Evolutionary conservation across 805 yeast species (phyloP).

Genomic region (Candida hispaniensis): DNA sequence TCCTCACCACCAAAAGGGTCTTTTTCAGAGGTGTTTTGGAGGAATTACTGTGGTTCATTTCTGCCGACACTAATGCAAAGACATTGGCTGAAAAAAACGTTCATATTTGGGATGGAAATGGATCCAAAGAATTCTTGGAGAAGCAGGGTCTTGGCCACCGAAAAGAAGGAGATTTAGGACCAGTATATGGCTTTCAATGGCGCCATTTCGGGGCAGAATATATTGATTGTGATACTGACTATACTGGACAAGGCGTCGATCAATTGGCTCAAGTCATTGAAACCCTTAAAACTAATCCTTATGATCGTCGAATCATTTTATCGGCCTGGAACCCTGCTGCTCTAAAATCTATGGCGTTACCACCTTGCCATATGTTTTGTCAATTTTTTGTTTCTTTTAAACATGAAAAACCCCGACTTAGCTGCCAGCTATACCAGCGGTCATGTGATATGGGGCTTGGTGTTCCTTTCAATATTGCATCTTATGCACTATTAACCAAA

Average conservation of each 20-base stretch:
- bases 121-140: conserved; percentile 84
- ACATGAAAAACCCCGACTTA: conserved; percentile 50
- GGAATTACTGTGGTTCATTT: conserved; percentile 86
- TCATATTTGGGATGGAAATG: conserved; percentile 99
- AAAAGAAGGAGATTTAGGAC: conserved; percentile 91
- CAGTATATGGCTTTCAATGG: conserved; percentile 99
- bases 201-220: conserved; percentile 97
- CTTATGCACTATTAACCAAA: conserved; percentile 81
- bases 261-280: conserved; percentile 73
- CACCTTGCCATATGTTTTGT: conserved; percentile 95
- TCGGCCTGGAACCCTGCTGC: conserved; percentile 99
- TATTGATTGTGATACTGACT: conserved; percentile 75
- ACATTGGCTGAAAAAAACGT: conserved; percentile 71
- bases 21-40: conserved; percentile 81
- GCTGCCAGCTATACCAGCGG: conserved; percentile 87
- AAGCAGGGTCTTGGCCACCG: conserved; percentile 67
- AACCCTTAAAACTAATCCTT: conserved; percentile 77
- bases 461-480: conserved; percentile 96
- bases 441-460: conserved; percentile 99
- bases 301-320: conserved; percentile 86
- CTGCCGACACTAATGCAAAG: conserved; percentile 83
- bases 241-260: conserved; percentile 79
- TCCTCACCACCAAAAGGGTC: conserved; percentile 86
- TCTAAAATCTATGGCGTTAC: conserved; percentile 86
- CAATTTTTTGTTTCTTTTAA: conserved; percentile 83